A percentile compares a stretch with the other conserved stretches of the same genome.
Conservation (phyloP, 202 grass and related monocot genomes). For the Musa balbisiana region DNA sequence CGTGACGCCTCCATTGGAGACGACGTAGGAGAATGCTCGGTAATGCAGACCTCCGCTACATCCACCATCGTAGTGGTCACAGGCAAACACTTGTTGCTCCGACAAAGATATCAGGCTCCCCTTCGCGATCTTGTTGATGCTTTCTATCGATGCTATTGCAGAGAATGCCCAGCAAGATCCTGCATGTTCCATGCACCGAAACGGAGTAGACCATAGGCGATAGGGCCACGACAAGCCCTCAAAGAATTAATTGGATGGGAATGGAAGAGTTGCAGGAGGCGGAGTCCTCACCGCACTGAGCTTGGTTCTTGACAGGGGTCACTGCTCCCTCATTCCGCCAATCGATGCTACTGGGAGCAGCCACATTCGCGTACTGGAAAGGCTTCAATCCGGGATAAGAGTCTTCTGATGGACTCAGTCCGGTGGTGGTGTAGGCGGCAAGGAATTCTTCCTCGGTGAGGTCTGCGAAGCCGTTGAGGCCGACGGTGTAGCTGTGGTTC, state of each 20-base stretch:
- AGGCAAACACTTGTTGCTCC: background rate
- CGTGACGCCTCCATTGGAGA: background rate
- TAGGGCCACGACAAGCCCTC: background rate
- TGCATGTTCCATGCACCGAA: background rate
- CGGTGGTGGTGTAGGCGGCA: background rate
- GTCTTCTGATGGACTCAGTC: background rate
- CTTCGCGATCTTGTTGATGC: background rate
- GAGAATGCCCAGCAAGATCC: constrained; percentile 13
- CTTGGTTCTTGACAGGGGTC: background rate
- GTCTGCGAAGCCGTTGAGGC: constrained; percentile 8
- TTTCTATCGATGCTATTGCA: background rate
- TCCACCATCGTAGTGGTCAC: background rate
- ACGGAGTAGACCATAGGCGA: background rate
- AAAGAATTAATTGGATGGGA: background rate
- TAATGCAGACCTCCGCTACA: background rate
- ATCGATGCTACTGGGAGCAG: background rate
- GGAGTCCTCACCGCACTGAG: background rate
- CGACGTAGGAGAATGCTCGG: background rate
- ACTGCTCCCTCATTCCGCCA: background rate
- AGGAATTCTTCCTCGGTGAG: constrained; percentile 2
- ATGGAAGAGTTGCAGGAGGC: too few species aligned
- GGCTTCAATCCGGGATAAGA: background rate
- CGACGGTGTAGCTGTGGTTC: background rate
- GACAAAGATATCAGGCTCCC: background rate
- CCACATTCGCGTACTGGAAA: background rate